Conservation (phyloP, 192 early-diverging fungal genomes). For the Allomyces javanicus region DNA sequence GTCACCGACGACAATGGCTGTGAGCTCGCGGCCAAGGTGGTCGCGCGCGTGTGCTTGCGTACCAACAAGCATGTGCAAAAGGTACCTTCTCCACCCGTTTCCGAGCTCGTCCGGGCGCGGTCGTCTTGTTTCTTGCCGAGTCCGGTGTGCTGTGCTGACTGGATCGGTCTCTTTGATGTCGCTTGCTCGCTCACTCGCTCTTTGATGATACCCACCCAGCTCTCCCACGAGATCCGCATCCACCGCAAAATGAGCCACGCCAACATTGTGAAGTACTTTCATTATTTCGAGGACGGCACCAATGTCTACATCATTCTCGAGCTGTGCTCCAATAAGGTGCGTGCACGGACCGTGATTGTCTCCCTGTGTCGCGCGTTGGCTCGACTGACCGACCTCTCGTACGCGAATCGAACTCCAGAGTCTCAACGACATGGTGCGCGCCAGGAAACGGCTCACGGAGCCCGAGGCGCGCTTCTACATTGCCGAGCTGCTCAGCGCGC, state of each 20-base stretch:
- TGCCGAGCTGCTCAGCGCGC: conserved; percentile 55
- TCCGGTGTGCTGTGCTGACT: no score
- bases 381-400: conserved; percentile 26
- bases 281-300: conserved; percentile 70
- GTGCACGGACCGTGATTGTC: not conserved
- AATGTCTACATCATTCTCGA: conserved; percentile 83
- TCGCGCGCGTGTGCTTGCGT: conserved; percentile 21
- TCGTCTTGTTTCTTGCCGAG: no score
- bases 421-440: conserved; percentile 59
- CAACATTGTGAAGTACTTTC: conserved; percentile 58
- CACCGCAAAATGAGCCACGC: conserved; percentile 50
- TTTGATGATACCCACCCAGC: not conserved
- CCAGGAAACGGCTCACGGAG: conserved; percentile 59
- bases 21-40: conserved; percentile 40
- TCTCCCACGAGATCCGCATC: conserved; percentile 60
- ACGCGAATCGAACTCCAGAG: not conserved
- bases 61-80: conserved; percentile 11
- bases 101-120: no score
- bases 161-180: no score
- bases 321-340: conserved; percentile 55
- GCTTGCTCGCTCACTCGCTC: no score
- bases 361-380: not conserved
- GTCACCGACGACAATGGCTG: conserved; percentile 27
- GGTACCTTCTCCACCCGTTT: conserved; percentile 1
- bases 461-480: conserved; percentile 77